Base-by-base conservation (phyloP, 352 stramenopile species). In the Blastocystis sp. region DNA sequence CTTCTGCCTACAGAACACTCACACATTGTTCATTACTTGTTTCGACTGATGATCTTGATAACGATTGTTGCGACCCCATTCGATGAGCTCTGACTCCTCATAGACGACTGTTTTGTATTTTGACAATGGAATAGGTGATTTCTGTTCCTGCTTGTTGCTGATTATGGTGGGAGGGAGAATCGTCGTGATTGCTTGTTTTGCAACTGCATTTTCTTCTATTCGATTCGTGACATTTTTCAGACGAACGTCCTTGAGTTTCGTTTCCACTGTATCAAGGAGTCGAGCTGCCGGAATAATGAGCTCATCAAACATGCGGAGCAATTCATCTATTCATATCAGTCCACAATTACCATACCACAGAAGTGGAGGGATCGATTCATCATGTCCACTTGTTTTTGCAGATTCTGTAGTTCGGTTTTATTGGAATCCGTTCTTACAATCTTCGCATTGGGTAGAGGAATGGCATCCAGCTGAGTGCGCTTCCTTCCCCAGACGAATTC, bases 301-400 rank as follows among this genome's bases (percentile, higher is more conserved):
- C n/a, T 76, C 64, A 54, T 76, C 64, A 76, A 76, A 76, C 64
- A 76, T 76, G 24, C 29, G 42, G 18, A 76, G 29, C 9, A 76
- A 29, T 7, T 56, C 38, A 54, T 76, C 64, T 72, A 48, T 18
- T 4, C 14, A n/a, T n/a, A 8, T 72, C 29, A 72, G 2, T 9
- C 4, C 29, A 48, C 14, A 11, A 36, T 7, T 4, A 2, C 6
- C 42, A 7, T 48, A 72, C 61, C 61, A 38, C 64, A 76, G 48
- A 76, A 76, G 21, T 44, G 34, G 24, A 72, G 32, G 2, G 51
- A 59, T 72, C 42, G 40, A 18, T 72, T 46, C 14, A 48, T 48
- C 42, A 44, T 72, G 6, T 0, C 27, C 21, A 27, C n/a, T 44
- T 49, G 40, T 48, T 44, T 27, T 46, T 48, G 4, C 42, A 48